phyloP scores from a whole-genome alignment of 208 protist genomes.

The Trypanosoma vivax region DNA sequence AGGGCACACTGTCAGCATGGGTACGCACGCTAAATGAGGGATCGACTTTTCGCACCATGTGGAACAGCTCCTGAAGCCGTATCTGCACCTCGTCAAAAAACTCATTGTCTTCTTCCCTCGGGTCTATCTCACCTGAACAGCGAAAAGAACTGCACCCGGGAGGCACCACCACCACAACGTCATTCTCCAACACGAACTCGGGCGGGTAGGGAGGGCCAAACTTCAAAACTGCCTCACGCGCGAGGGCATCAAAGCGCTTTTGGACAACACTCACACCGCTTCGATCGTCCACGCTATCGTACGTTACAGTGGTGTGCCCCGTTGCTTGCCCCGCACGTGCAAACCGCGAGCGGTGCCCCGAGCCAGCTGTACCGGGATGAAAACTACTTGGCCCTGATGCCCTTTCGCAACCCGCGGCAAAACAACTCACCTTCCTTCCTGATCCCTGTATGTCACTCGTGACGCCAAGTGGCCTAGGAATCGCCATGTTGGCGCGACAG shows the following conservation, averaged over 20 bases:
- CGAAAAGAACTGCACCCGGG: neutral
- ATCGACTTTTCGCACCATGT: slow-evolving; percentile 38
- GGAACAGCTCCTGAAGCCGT: slow-evolving; percentile 45
- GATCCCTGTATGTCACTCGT: no score
- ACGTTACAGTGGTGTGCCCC: no score
- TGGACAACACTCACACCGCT: slow-evolving; percentile 64
- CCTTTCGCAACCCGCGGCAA: no score
- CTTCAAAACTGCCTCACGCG: slow-evolving; percentile 45
- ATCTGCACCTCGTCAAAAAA: slow-evolving; percentile 70
- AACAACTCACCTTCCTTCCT: no score
- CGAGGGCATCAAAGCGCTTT: slow-evolving; percentile 57
- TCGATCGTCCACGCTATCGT: slow-evolving; percentile 40
- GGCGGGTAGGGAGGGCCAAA: slow-evolving; percentile 75
- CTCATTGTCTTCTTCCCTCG: slow-evolving; percentile 27
- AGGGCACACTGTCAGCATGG: slow-evolving; percentile 64
- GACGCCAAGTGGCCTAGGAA: no score
- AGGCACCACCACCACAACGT: slow-evolving; percentile 16
- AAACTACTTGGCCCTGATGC: no score
- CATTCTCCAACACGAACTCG: slow-evolving; percentile 53
- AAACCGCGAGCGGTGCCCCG: neutral
- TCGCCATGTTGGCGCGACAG: slow-evolving; percentile 3
- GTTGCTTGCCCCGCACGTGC: neutral
- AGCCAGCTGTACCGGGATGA: neutral
- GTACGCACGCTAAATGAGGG: slow-evolving; percentile 52
- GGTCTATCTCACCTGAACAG: slow-evolving; percentile 6